Evolutionary conservation across 345 rosid genomes (phyloP).

Genomic region (Eutrema heterophyllum): DNA sequence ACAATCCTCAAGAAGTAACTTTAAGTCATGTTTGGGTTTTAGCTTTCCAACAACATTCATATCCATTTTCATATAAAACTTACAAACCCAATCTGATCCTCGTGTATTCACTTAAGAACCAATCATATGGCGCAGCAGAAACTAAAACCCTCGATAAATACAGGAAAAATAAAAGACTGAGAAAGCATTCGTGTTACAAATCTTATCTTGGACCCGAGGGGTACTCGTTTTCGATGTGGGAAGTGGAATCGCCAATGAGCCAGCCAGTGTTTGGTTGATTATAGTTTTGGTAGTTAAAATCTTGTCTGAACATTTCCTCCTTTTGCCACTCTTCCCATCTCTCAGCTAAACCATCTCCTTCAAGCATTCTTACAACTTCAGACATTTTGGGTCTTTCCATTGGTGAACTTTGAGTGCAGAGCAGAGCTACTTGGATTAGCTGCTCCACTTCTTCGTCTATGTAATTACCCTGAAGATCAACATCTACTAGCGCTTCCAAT

Average conservation of each 20-base stretch:
- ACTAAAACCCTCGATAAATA: conserved; percentile 28
- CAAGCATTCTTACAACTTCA: conserved; percentile 96
- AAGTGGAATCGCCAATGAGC: conserved; percentile 31
- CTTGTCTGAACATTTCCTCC: conserved; percentile 48
- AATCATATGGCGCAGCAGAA: conserved; percentile 16
- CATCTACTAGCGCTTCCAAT: conserved; percentile 73
- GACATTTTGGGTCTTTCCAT: conserved; percentile 95
- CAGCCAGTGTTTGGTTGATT: conserved; percentile 20
- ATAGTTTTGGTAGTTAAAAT: conserved; percentile 24
- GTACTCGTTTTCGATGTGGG: conserved; percentile 33
- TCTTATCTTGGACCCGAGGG: conserved; percentile 36
- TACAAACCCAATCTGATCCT: conserved; percentile 28
- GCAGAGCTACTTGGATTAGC: conserved; percentile 89
- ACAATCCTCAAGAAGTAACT: neutral
- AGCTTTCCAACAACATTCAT: conserved; percentile 28
- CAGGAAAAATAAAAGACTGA: neutral
- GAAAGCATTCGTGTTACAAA: neutral
- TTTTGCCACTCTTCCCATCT: conserved; percentile 99
- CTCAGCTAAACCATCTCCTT: conserved; percentile 97
- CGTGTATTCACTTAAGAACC: conserved; percentile 29
- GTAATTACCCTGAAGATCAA: conserved; percentile 62
- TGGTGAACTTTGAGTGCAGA: conserved; percentile 87
- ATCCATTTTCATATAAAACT: conserved; percentile 21
- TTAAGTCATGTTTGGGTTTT: conserved; percentile 11
- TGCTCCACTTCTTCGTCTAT: conserved; percentile 77